Conservation (phyloP, 2,329 filamentous ascomycete genomes). For the Biscogniauxia sp. region DNA sequence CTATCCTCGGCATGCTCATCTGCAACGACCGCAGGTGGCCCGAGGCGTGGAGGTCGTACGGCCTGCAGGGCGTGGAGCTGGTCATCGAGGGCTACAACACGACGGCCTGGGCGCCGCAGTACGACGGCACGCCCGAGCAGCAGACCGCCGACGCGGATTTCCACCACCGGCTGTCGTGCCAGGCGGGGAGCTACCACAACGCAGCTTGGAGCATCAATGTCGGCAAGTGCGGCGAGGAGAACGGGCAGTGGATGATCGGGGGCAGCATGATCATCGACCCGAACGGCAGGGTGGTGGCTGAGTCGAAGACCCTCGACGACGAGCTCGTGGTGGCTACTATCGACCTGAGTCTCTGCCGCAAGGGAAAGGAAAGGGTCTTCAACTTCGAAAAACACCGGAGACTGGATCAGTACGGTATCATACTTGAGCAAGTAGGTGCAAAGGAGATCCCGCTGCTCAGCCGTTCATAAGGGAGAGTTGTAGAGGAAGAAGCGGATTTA, state of each 20-base stretch:
- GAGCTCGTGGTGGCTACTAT: slow-evolving; percentile 51
- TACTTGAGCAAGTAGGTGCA: slow-evolving; percentile 40
- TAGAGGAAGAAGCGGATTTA: neutral
- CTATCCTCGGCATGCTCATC: slow-evolving; percentile 54
- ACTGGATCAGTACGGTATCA: slow-evolving; percentile 41
- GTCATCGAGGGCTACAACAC: slow-evolving; percentile 48
- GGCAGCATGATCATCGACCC: slow-evolving; percentile 48
- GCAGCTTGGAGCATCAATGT: slow-evolving; percentile 48
- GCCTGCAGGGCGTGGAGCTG: slow-evolving; percentile 40
- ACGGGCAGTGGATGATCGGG: slow-evolving; percentile 47
- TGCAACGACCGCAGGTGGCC: slow-evolving; percentile 56
- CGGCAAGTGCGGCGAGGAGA: slow-evolving; percentile 49
- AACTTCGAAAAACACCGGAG: slow-evolving; percentile 43
- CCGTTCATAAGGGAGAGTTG: neutral
- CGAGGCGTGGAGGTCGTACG: slow-evolving; percentile 51
- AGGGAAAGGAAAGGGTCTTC: slow-evolving; percentile 48
- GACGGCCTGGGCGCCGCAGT: slow-evolving; percentile 46
- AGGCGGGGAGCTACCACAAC: slow-evolving; percentile 53
- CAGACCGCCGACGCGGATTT: slow-evolving; percentile 48
- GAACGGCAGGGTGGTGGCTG: slow-evolving; percentile 48
- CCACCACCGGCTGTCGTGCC: slow-evolving; percentile 51
- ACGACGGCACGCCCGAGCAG: slow-evolving; percentile 35
- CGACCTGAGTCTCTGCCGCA: slow-evolving; percentile 45
- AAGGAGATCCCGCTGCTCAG: slow-evolving; percentile 25
- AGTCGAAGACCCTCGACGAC: slow-evolving; percentile 46